Evolutionary conservation across 495 filamentous ascomycete species (phyloP).

Genomic region (Penicillium coffeae): DNA sequence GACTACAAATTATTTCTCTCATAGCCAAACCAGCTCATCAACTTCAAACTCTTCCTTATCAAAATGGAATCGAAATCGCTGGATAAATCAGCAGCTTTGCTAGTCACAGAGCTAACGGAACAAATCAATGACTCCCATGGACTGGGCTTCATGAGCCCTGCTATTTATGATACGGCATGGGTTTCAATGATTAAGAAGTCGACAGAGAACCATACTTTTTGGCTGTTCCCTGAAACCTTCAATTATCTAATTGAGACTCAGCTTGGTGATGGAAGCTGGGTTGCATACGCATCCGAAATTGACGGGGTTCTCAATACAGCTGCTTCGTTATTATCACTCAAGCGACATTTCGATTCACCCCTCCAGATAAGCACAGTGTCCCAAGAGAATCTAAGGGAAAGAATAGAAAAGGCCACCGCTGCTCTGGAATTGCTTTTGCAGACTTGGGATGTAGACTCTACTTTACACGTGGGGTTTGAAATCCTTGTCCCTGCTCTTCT

Average conservation of each 20-base stretch:
- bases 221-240: slow-evolving; percentile 26
- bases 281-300: slow-evolving; percentile 5
- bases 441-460: not conserved
- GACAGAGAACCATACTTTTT: not conserved
- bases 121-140: slow-evolving; percentile 3
- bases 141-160: slow-evolving; percentile 5
- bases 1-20: no score
- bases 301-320: slow-evolving; percentile 24
- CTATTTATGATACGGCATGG: slow-evolving; percentile 12
- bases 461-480: not conserved
- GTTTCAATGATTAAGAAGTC: slow-evolving; percentile 4
- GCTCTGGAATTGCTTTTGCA: not conserved
- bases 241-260: slow-evolving; percentile 14
- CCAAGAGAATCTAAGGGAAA: not conserved
- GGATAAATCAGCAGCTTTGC: not conserved
- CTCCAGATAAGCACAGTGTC: not conserved
- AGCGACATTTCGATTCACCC: slow-evolving; percentile 2
- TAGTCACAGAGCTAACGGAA: slow-evolving; percentile 2
- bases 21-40: no score
- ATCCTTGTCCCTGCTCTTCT: not conserved
- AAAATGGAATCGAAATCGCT: not conserved
- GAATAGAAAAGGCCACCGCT: not conserved
- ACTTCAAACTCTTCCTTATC: not conserved
- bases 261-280: slow-evolving; percentile 17
- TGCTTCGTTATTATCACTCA: slow-evolving; percentile 19